phyloP scores from a whole-genome alignment of 371 early-diverging fungal species.

The Mortierella sp. region DNA sequence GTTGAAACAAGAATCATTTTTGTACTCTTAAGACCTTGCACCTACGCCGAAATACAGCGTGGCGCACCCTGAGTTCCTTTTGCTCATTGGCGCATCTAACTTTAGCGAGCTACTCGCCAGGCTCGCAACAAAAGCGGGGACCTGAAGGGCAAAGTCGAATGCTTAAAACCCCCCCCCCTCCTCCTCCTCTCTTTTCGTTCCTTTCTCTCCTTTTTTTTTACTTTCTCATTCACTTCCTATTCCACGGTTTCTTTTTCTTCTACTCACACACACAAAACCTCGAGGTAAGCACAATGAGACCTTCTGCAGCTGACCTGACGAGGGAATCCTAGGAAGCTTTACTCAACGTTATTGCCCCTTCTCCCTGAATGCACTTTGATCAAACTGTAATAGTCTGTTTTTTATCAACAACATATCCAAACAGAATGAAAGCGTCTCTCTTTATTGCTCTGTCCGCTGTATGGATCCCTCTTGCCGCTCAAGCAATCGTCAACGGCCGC shows the following conservation, averaged over 20 bases:
- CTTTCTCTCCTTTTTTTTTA: not conserved
- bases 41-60: too few relatives aligned
- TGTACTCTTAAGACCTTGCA: too few relatives aligned
- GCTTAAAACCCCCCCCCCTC: not conserved
- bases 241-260: not conserved
- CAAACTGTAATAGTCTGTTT: not conserved
- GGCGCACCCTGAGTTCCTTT: not conserved
- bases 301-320: not conserved
- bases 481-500: conserved; percentile 26
- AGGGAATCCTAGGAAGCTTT: not conserved
- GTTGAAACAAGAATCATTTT: too few relatives aligned
- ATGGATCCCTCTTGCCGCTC: conserved; percentile 1
- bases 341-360: not conserved
- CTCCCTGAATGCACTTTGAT: not conserved
- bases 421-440: conserved; percentile 5
- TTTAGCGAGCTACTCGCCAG: not conserved
- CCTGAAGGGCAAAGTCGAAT: not conserved
- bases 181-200: not conserved
- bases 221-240: not conserved
- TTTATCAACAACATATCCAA: not conserved
- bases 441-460: conserved; percentile 10
- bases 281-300: not conserved
- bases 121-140: not conserved
- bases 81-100: not conserved
- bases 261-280: not conserved